Conservation (phyloP, 768 basidiomycete genomes). For the Hericium coralloides region DNA sequence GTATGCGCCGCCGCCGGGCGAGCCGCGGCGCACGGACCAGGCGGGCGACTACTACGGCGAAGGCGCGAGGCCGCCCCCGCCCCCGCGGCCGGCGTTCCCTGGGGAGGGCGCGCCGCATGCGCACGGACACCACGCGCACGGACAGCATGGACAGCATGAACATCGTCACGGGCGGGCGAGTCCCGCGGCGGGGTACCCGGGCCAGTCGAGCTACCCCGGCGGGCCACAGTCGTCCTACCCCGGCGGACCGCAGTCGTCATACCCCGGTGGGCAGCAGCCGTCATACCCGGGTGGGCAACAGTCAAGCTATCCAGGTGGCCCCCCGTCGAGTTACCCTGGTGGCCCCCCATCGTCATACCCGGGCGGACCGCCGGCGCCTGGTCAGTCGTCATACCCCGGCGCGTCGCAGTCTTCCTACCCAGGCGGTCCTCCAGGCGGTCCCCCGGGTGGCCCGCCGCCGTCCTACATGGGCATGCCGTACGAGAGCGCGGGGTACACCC, state of each 20-base stretch:
- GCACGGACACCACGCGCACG: not conserved
- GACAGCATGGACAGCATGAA: not conserved
- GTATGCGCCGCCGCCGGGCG: not conserved
- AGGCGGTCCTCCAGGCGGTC: not conserved
- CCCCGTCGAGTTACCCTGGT: too few relatives aligned
- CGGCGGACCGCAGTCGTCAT: not conserved
- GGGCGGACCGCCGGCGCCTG: not conserved
- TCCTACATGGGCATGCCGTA: not conserved
- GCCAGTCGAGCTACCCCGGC: slow-evolving; percentile 10
- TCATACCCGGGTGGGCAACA: not conserved
- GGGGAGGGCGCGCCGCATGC: not conserved
- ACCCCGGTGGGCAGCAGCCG: not conserved
- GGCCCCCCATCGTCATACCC: too few relatives aligned
- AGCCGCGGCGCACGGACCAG: not conserved
- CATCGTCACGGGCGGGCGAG: not conserved
- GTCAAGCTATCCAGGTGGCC: not conserved
- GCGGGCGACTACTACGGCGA: slow-evolving; percentile 2
- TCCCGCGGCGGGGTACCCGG: slow-evolving; percentile 2
- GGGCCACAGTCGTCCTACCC: slow-evolving; percentile 1
- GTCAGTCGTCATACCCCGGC: not conserved
- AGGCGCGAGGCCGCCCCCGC: not conserved
- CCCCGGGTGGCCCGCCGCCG: not conserved
- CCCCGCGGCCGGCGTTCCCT: not conserved
- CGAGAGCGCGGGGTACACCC: not conserved
- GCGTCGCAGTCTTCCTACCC: not conserved